Evolutionary conservation across 2,329 filamentous ascomycete species (phyloP).

Genomic region (Dryadomyces sulphureus): DNA sequence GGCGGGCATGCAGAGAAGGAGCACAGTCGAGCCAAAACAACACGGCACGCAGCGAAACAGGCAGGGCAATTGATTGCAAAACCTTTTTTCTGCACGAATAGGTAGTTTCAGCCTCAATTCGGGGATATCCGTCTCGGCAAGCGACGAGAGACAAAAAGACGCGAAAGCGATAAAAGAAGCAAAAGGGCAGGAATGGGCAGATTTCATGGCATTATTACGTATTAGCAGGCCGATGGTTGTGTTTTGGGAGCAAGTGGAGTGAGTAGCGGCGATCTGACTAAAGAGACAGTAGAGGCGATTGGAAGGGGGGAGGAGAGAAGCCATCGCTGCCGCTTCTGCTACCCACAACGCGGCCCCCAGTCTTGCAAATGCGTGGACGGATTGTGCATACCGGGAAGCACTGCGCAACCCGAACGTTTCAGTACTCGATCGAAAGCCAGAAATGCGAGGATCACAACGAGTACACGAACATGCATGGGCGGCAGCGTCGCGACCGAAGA

Average conservation of each 20-base stretch:
- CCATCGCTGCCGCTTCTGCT: not conserved
- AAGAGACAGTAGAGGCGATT: too few relatives aligned
- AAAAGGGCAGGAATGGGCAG: not conserved
- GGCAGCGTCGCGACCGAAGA: conserved; percentile 17
- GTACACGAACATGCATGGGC: conserved; percentile 44
- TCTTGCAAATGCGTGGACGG: not conserved
- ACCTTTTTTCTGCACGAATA: too few relatives aligned
- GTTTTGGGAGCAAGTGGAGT: not conserved
- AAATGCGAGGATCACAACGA: conserved; percentile 39
- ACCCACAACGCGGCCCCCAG: not conserved
- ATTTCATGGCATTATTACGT: too few relatives aligned
- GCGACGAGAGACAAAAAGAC: not conserved
- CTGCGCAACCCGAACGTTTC: conserved; percentile 8
- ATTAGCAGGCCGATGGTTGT: not conserved
- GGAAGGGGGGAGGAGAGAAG: not conserved
- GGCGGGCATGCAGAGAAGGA: not conserved
- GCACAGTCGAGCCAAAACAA: not conserved
- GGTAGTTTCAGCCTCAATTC: not conserved
- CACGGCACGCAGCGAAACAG: too few relatives aligned
- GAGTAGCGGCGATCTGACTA: not conserved
- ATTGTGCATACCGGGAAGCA: not conserved
- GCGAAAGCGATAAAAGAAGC: not conserved
- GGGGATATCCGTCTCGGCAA: not conserved
- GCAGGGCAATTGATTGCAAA: too few relatives aligned
- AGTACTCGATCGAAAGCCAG: conserved; percentile 24